These are phyloP conservation scores for Metschnikowia arizonensis DNA, from an alignment of 805 yeast species.

Conservation along the genomic window DNA sequence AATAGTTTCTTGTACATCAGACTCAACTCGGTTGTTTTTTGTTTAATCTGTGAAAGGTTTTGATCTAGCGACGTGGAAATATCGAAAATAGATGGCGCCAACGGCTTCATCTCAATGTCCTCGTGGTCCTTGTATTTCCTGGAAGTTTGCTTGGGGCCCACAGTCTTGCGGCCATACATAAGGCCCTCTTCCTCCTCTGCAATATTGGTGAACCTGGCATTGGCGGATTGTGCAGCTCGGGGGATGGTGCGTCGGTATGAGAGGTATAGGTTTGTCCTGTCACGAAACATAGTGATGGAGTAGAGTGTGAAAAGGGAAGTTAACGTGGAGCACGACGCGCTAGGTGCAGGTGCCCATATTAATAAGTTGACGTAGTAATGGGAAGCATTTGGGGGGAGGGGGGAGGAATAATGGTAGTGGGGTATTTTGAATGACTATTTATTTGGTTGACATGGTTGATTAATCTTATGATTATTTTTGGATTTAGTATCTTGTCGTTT, in stretches of 20 bases:
- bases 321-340: neutral
- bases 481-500: too few species aligned
- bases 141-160: neutral
- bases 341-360: neutral
- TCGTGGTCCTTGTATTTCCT: constrained; percentile 17
- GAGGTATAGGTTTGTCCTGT: constrained; percentile 85
- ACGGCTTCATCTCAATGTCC: constrained; percentile 55
- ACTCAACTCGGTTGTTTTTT: constrained; percentile 56
- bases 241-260: constrained; percentile 90
- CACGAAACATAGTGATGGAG: constrained; percentile 65
- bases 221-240: constrained; percentile 34
- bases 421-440: too few species aligned
- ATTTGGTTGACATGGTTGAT: too few species aligned
- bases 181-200: constrained; percentile 60
- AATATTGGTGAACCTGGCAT: constrained; percentile 34
- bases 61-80: constrained; percentile 69
- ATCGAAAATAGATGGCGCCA: constrained; percentile 79
- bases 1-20: constrained; percentile 74
- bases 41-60: constrained; percentile 48
- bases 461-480: too few species aligned
- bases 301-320: neutral
- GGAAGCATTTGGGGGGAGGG: too few species aligned
- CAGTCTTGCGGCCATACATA: constrained; percentile 31
- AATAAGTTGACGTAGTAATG: too few species aligned
- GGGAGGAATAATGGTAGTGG: too few species aligned